Evolutionary conservation across 2,329 filamentous ascomycete genomes (phyloP).

Genomic region (Chalaropsis ovoidea): DNA sequence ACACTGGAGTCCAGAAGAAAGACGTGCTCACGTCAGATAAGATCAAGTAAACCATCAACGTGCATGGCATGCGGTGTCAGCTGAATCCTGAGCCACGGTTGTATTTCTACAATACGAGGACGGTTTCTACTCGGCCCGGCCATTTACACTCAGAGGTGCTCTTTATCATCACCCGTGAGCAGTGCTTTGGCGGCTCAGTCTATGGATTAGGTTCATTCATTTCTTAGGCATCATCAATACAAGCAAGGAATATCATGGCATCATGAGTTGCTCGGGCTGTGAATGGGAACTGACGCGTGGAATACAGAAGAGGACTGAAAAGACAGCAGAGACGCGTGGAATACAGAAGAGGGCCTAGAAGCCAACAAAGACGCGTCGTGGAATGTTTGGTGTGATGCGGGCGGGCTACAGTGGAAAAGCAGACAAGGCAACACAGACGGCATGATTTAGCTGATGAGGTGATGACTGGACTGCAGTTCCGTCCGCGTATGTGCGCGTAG

Average conservation of each 20-base stretch:
- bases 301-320: background rate
- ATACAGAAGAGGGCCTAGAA: background rate
- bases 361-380: background rate
- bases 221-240: constrained; percentile 14
- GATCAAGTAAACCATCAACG: constrained; percentile 46
- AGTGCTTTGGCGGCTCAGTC: constrained; percentile 3
- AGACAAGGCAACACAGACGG: background rate
- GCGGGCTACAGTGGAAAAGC: background rate
- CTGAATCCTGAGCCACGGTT: constrained; percentile 20
- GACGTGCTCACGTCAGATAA: constrained; percentile 46
- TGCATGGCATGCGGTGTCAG: constrained; percentile 1
- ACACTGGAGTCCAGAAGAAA: background rate
- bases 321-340: background rate
- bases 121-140: constrained; percentile 18
- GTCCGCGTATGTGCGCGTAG: no score
- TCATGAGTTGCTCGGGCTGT: background rate
- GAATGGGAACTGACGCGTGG: background rate
- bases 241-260: background rate
- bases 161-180: constrained; percentile 36
- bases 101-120: constrained; percentile 30
- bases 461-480: no score
- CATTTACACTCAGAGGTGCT: constrained; percentile 23
- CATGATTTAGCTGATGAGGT: background rate
- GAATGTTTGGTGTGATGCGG: background rate
- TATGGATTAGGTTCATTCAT: constrained; percentile 7